Evolutionary conservation across 768 basidiomycete genomes (phyloP), one percentile per base, ranked within the genome.

Genomic region (Amanita pallidorosea): DNA sequence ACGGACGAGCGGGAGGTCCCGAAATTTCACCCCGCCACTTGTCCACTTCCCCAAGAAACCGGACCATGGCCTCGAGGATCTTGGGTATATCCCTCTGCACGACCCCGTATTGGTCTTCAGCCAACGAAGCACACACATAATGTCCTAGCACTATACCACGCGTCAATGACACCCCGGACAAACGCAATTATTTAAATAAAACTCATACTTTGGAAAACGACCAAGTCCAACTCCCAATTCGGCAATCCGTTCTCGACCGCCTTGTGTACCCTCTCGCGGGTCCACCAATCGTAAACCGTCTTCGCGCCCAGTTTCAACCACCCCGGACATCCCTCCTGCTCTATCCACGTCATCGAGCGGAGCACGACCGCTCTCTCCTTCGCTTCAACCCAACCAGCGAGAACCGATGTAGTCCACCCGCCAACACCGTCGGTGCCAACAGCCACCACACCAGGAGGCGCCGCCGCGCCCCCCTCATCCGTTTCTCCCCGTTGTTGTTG

Each of bases 1-100:
- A n/a, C n/a, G n/a, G n/a, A n/a, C n/a, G n/a, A n/a, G n/a, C n/a
- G n/a, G n/a, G n/a, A n/a, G n/a, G n/a, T n/a, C n/a, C 8, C 27
- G 6, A 29, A 29, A 89, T 62, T 57, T 83, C 79, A 1, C 57
- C 61, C 50, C 80, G 76, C 52, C 83, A 83, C 25, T 74, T 73
- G 56, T 91, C 88, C 17, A 90, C 63, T 1, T 79, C 84, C 1
- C 64, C 61, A 18, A 89, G 71, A 67, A 83, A 85, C 0, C 75
- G 74, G 11, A 85, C 61, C 55, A 92, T 68, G 0, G 84, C 84
- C 63, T 94, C 91, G 2, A 94, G 63, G 23, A 90, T 80, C 53
- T 79, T 81, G 0, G 89, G 85, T 17, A 90, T 87, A 60, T 93
- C 91, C 11, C 85, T 73, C 61, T 93, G 91, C 11, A 91, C 87